Base-by-base conservation (phyloP, 805 yeast species). In the Sugiyamaella smithiae region DNA sequence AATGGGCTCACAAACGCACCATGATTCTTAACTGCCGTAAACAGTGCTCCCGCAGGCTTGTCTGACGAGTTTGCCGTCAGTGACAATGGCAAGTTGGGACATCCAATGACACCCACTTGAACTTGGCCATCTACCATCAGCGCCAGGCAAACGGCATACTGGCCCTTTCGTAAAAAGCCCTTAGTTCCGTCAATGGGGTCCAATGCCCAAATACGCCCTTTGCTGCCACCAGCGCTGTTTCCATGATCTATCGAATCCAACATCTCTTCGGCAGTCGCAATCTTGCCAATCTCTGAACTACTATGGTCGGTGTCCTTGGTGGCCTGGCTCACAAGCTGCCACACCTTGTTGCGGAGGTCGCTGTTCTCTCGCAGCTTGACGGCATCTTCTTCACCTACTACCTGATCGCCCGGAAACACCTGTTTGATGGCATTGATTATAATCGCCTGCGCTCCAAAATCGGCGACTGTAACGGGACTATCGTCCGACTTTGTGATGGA, bases 111-210 rank as follows among this genome's bases (percentile, higher is more conserved):
- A 44, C 99, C 99, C 43, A 93, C 75, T 52, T 84, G 82, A 1
- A 88, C 95, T 43, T 78, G 73, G 11, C 96, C 95, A 61, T 90
- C 85, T 25, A 82, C 95, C 41, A 93, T 82, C 56, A 93, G 70
- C 0, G 96, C 97, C 40, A 93, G 72, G 64, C 99, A 93, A 1
- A 93, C 95, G 1, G 99, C 97, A 67, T 88, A 93, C 64, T 93
- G 99, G 56, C 90, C 97, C 41, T 96, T 95, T 62, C 99, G 76
- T 47, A 93, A 71, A 64, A 93, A 93, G 0, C 99, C 99, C 65
- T 84, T 93, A 17, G 99, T 93, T 5, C 99, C 99, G 63, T 93
- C 99, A 53, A 93, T 90, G 33, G 99, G 99, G 63, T 93, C 99
- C 61, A 93, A 71, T 0, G 97, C 96, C 99, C 99, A 93, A 64